Conservation (phyloP, 768 basidiomycete genomes). For the Russula olivacea region DNA sequence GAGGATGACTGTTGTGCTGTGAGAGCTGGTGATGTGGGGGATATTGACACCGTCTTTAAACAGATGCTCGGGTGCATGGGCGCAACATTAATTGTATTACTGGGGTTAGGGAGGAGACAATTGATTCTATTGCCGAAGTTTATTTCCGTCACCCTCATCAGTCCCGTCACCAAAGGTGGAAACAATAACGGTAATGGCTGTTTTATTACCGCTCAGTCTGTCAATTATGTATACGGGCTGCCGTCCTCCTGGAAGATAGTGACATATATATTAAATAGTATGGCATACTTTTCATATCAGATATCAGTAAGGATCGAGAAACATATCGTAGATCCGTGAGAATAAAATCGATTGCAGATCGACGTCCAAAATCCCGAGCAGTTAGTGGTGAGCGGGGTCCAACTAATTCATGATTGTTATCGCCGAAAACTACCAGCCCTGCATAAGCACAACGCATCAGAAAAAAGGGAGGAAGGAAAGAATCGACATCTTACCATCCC, state of each 20-base stretch:
- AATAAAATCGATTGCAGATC: background rate
- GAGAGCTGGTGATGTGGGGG: background rate
- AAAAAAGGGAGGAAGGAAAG: background rate
- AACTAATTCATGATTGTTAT: background rate
- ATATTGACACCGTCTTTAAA: background rate
- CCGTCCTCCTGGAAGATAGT: background rate
- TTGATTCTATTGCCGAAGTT: background rate
- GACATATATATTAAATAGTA: background rate
- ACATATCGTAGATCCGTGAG: background rate
- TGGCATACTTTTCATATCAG: background rate
- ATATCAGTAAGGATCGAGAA: background rate
- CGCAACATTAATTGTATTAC: background rate
- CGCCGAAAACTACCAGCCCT: constrained; percentile 14
- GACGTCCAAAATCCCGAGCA: background rate
- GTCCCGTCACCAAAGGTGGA: background rate
- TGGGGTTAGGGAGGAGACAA: background rate
- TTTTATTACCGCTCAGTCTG: background rate
- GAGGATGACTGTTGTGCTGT: background rate
- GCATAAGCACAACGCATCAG: background rate
- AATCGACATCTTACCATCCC: constrained; percentile 38
- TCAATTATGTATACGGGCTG: background rate
- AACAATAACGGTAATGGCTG: background rate
- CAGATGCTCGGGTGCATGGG: background rate
- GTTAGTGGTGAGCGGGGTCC: background rate
- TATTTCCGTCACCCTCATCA: no score